Percentiles rank a stretch among this genome's conserved stretches.
Evolutionary conservation across 495 filamentous ascomycete genomes (phyloP).

Genomic region (Neurospora terricola): DNA sequence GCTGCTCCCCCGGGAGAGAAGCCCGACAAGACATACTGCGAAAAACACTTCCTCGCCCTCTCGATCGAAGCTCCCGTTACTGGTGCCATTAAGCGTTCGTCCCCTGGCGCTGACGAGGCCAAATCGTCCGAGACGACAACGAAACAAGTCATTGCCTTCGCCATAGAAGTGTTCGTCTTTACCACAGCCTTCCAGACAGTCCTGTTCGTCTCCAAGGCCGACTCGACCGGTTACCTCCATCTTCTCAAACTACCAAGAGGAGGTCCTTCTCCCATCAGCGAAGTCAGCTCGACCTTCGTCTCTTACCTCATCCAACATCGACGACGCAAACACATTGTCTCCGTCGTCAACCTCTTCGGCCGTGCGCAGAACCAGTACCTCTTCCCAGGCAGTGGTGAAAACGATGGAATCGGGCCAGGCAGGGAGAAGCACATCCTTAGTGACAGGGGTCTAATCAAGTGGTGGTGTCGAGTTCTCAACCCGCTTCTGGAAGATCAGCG

Average conservation of each 20-base stretch:
- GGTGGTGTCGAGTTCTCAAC: conserved; percentile 88
- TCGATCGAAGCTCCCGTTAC: conserved; percentile 40
- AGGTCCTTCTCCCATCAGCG: conserved; percentile 60
- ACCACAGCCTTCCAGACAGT: conserved; percentile 70
- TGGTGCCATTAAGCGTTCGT: conserved; percentile 13
- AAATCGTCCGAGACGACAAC: conserved; percentile 7
- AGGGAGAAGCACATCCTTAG: conserved; percentile 78
- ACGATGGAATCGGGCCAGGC: conserved; percentile 30
- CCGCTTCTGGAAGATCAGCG: conserved; percentile 48
- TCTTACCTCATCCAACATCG: conserved; percentile 58
- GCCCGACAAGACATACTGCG: conserved; percentile 69
- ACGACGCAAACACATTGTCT: conserved; percentile 54
- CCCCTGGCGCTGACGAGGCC: conserved; percentile 18
- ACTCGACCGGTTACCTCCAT: conserved; percentile 83
- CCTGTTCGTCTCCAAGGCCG: conserved; percentile 92
- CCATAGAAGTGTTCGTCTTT: conserved; percentile 54
- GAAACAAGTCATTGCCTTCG: conserved; percentile 33
- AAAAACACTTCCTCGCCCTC: conserved; percentile 75
- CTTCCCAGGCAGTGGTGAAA: conserved; percentile 84
- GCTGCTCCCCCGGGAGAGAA: conserved; percentile 61
- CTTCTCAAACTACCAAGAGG: conserved; percentile 48
- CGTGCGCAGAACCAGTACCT: conserved; percentile 89
- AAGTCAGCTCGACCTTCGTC: conserved; percentile 66
- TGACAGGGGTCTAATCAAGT: conserved; percentile 78
- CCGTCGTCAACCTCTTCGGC: conserved; percentile 86